Conservation (phyloP, 192 early-diverging fungal genomes). For the Mortierella hygrophila region DNA sequence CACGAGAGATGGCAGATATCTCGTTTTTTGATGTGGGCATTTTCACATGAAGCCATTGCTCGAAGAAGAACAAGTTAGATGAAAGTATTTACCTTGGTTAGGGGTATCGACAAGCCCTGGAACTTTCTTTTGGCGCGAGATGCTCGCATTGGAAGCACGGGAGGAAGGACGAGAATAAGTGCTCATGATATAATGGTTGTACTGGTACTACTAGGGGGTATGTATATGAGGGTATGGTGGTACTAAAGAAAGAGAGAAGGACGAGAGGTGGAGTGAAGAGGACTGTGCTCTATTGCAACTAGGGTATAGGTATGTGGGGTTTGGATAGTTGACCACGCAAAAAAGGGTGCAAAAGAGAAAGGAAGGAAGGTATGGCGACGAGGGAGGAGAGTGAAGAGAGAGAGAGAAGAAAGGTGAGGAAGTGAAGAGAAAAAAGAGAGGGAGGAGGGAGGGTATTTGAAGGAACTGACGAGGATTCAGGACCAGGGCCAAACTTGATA, state of each 20-base stretch:
- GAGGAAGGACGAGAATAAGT: conserved; percentile 1
- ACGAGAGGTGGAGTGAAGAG: background rate
- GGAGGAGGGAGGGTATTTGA: background rate
- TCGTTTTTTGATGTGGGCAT: background rate
- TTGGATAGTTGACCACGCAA: background rate
- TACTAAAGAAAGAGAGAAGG: background rate
- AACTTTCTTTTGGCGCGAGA: background rate
- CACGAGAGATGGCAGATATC: background rate
- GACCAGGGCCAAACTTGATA: background rate
- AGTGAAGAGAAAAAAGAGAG: background rate
- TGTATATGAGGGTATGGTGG: background rate
- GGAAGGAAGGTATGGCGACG: no score
- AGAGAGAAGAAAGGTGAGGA: background rate
- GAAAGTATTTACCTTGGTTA: background rate
- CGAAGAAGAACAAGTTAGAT: no score
- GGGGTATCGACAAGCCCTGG: background rate
- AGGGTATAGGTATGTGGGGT: background rate
- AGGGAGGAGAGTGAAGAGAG: background rate
- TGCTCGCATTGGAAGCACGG: background rate
- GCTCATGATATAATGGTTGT: background rate
- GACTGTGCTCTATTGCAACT: background rate
- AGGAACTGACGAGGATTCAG: background rate
- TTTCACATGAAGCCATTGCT: no score
- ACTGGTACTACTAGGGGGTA: background rate
- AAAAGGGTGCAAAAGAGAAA: background rate